Evolutionary conservation across 768 basidiomycete species (phyloP).

Genomic region (Sistotremastrum suecicum): DNA sequence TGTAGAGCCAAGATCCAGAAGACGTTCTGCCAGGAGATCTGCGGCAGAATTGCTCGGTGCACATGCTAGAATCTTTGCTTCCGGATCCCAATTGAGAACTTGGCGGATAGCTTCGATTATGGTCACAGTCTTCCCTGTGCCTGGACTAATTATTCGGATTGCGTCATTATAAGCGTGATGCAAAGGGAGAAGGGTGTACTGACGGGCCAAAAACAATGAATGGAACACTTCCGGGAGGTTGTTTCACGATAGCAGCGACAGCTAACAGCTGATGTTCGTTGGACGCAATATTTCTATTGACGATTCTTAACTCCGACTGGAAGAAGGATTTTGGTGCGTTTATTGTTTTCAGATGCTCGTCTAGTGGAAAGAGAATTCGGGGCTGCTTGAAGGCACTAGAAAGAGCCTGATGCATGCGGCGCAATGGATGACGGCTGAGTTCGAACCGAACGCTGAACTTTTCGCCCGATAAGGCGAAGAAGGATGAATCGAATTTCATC

Average conservation of each 20-base stretch:
- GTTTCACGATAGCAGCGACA: conserved; percentile 30
- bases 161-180: not conserved
- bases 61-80: conserved; percentile 41
- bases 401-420: conserved; percentile 47
- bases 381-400: conserved; percentile 28
- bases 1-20: conserved; percentile 10
- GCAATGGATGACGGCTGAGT: conserved; percentile 39
- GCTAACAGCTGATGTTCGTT: conserved; percentile 38
- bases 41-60: conserved; percentile 59
- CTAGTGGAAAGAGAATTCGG: conserved; percentile 36
- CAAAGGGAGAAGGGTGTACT: conserved; percentile 11
- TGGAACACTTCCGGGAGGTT: conserved; percentile 31
- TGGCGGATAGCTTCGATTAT: conserved; percentile 50
- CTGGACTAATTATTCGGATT: conserved; percentile 24
- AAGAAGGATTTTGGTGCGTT: not conserved
- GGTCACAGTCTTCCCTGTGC: conserved; percentile 57
- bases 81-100: conserved; percentile 26
- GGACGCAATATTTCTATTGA: conserved; percentile 28
- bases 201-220: conserved; percentile 54
- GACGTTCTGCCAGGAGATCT: conserved; percentile 37
- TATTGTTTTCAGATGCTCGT: conserved; percentile 13
- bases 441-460: conserved; percentile 37
- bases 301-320: conserved; percentile 10
- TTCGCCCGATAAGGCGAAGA: conserved; percentile 23
- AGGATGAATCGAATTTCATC: conserved; percentile 31